A percentile compares a stretch with the other conserved stretches of the same genome.
phyloP scores from a whole-genome alignment of 2,329 filamentous ascomycete genomes.

The Didymella pinodella region DNA sequence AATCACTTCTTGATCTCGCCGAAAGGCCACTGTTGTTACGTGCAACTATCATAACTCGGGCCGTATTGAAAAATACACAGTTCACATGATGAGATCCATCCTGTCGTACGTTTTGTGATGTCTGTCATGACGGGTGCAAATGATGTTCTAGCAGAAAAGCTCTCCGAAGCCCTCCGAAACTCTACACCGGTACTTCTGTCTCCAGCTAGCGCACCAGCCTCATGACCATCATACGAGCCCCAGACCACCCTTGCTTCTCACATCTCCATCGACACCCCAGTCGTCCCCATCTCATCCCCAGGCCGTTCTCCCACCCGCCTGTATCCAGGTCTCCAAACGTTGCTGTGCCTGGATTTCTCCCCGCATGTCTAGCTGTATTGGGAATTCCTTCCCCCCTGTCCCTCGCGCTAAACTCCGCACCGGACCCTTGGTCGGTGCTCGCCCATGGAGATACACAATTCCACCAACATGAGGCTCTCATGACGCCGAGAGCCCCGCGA shows the following conservation, averaged over 20 bases:
- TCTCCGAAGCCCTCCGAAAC: constrained; percentile 7
- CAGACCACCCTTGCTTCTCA: constrained; percentile 4
- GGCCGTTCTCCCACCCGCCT: constrained; percentile 16
- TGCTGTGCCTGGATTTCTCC: constrained; percentile 15
- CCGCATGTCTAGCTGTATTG: constrained; percentile 12
- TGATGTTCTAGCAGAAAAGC: constrained; percentile 8
- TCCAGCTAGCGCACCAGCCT: constrained; percentile 1
- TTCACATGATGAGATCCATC: neutral
- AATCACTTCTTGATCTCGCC: constrained; percentile 54
- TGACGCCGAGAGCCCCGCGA: constrained; percentile 19
- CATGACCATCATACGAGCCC: constrained; percentile 10
- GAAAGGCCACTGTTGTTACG: constrained; percentile 51
- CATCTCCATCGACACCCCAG: constrained; percentile 9
- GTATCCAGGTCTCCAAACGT: constrained; percentile 13
- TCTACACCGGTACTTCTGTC: constrained; percentile 2
- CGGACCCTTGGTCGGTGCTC: constrained; percentile 16
- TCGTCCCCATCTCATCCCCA: constrained; percentile 17
- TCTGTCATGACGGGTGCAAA: constrained; percentile 15
- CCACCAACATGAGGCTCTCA: constrained; percentile 26
- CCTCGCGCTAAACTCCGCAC: constrained; percentile 10
- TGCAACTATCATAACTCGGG: constrained; percentile 29
- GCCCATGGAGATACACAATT: constrained; percentile 24
- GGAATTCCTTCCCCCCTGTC: constrained; percentile 22
- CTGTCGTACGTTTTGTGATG: neutral
- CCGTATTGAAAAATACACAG: neutral